phyloP scores from a whole-genome alignment of 2,329 filamentous ascomycete genomes.

The Beauveria scarabaeidicola region DNA sequence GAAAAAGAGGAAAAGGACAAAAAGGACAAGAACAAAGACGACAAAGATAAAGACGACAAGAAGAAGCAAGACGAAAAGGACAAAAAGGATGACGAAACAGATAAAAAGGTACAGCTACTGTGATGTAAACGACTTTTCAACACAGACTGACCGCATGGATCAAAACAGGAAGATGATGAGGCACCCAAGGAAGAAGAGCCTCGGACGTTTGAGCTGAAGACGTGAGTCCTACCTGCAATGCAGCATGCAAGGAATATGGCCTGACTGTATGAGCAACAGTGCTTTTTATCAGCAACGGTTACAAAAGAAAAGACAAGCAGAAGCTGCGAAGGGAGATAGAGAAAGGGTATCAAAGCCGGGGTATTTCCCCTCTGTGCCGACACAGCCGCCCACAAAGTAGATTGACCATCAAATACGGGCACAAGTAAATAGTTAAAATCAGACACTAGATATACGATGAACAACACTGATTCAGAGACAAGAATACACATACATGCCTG shows the following conservation, averaged over 20 bases:
- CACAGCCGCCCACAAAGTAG: slow-evolving; percentile 34
- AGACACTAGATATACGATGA: not conserved
- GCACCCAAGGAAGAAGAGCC: slow-evolving; percentile 52
- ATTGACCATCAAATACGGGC: not conserved
- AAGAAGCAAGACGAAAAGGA: slow-evolving; percentile 35
- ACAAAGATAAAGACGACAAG: slow-evolving; percentile 36
- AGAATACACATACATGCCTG: not conserved
- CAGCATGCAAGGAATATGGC: not conserved
- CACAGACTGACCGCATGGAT: not conserved
- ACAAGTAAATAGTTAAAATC: not conserved
- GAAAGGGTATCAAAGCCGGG: slow-evolving; percentile 71
- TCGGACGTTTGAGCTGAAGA: slow-evolving; percentile 75
- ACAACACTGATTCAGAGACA: not conserved
- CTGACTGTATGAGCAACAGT: slow-evolving; percentile 32
- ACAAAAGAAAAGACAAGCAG: slow-evolving; percentile 52
- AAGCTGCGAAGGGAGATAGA: slow-evolving; percentile 62
- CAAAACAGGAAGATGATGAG: slow-evolving; percentile 16
- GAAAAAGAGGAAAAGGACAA: slow-evolving; percentile 56
- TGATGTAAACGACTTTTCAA: not conserved
- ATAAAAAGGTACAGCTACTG: slow-evolving; percentile 21
- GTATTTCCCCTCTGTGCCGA: slow-evolving; percentile 80
- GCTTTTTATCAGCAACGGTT: slow-evolving; percentile 81
- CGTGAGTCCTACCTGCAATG: slow-evolving; percentile 36
- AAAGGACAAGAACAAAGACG: slow-evolving; percentile 39
- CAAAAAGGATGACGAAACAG: slow-evolving; percentile 29